These are phyloP conservation scores for Nigrograna mackinnonii DNA, from an alignment of 2,329 filamentous ascomycete genomes.

Conservation along the genomic window DNA sequence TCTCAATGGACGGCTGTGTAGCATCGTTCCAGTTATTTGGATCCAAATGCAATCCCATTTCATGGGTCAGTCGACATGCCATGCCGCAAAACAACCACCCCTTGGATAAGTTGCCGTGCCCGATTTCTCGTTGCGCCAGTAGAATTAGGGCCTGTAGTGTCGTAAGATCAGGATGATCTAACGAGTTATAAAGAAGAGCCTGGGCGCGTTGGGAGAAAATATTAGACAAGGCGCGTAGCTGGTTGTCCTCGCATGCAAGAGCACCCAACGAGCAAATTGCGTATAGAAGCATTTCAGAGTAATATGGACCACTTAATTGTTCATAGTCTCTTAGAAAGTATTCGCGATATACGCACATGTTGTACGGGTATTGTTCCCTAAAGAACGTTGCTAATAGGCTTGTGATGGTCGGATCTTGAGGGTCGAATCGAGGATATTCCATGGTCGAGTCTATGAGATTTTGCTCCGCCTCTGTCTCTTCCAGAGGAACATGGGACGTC, in stretches of 20 bases:
- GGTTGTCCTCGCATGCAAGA: slow-evolving; percentile 52
- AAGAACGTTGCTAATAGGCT: slow-evolving; percentile 55
- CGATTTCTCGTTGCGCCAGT: slow-evolving; percentile 53
- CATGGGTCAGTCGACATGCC: slow-evolving; percentile 56
- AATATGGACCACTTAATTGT: slow-evolving; percentile 51
- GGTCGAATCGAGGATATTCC: neutral
- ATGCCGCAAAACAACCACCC: slow-evolving; percentile 58
- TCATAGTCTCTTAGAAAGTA: slow-evolving; percentile 57
- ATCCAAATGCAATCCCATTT: slow-evolving; percentile 58
- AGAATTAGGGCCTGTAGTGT: slow-evolving; percentile 51
- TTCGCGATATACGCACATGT: slow-evolving; percentile 56
- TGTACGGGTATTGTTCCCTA: slow-evolving; percentile 52
- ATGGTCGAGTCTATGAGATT: neutral
- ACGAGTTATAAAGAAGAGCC: slow-evolving; percentile 47
- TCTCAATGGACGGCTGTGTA: slow-evolving; percentile 45
- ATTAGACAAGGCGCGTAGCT: slow-evolving; percentile 23
- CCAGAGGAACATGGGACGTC: neutral
- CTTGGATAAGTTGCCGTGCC: slow-evolving; percentile 52
- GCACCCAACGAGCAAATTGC: slow-evolving; percentile 55
- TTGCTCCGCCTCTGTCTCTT: neutral
- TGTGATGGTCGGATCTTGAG: slow-evolving; percentile 36
- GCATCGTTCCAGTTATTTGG: slow-evolving; percentile 54
- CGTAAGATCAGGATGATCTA: slow-evolving; percentile 54
- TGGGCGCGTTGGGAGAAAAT: slow-evolving; percentile 50
- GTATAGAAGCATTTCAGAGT: slow-evolving; percentile 55